A percentile compares a stretch with the other conserved stretches of the same genome.
phyloP scores from a whole-genome alignment of 768 basidiomycete species.

The Brasilioporus rufonigricans region DNA sequence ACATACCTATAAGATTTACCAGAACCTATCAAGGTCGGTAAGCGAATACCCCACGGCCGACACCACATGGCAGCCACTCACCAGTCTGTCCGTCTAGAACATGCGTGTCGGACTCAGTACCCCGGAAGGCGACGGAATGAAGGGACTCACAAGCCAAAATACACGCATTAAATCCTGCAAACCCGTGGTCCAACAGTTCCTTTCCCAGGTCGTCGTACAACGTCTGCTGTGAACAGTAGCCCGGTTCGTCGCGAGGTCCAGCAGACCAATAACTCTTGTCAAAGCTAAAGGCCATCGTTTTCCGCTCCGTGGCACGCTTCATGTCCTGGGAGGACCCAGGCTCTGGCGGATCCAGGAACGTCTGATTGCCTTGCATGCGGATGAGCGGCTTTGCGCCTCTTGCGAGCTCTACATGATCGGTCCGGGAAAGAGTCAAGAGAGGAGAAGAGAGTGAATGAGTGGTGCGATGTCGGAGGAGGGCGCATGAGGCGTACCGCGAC shows the following conservation, averaged over 20 bases:
- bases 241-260: conserved; percentile 82
- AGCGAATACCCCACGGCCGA: conserved; percentile 4
- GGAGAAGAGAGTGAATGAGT: background rate
- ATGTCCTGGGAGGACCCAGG: conserved; percentile 60
- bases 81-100: conserved; percentile 77
- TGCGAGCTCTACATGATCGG: conserved; percentile 65
- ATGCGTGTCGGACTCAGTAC: background rate
- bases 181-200: conserved; percentile 93
- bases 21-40: conserved; percentile 52
- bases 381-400: conserved; percentile 93
- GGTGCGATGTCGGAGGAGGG: conserved; percentile 1
- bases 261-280: conserved; percentile 99
- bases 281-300: conserved; percentile 87
- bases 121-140: background rate
- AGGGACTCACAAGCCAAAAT: conserved; percentile 91
- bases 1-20: conserved; percentile 89
- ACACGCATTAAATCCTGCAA: conserved; percentile 96
- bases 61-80: conserved; percentile 36
- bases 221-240: conserved; percentile 92
- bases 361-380: conserved; percentile 93
- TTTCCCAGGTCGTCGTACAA: conserved; percentile 92
- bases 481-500: conserved; percentile 64
- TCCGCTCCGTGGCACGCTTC: conserved; percentile 87
- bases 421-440: background rate
- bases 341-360: conserved; percentile 89